Evolutionary conservation across 2,329 filamentous ascomycete genomes (phyloP).

Genomic region (Nemania sp.): DNA sequence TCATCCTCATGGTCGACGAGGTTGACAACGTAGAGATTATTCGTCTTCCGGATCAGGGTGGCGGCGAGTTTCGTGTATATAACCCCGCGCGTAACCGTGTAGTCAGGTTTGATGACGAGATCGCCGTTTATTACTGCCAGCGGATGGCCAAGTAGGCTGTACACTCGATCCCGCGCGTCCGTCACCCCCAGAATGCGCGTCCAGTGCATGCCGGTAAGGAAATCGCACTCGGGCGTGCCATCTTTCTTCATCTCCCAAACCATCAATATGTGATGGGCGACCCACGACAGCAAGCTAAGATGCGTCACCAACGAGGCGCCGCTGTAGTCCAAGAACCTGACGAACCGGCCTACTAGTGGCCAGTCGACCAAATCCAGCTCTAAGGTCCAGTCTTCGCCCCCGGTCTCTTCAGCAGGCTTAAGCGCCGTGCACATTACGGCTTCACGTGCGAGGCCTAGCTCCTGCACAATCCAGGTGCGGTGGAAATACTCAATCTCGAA

Average conservation of each 20-base stretch:
- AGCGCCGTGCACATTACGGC: slow-evolving; percentile 28
- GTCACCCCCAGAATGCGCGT: slow-evolving; percentile 27
- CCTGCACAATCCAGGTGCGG: slow-evolving; percentile 31
- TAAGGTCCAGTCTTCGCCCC: background rate
- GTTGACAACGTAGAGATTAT: slow-evolving; percentile 23
- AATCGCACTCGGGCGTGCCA: slow-evolving; percentile 26
- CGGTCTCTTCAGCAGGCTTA: slow-evolving; percentile 1
- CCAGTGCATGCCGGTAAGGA: slow-evolving; percentile 30
- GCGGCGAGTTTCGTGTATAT: slow-evolving; percentile 21
- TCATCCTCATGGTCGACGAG: slow-evolving; percentile 27
- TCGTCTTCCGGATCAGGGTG: slow-evolving; percentile 23
- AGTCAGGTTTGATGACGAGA: slow-evolving; percentile 20
- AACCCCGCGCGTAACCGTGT: slow-evolving; percentile 24
- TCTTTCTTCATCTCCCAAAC: slow-evolving; percentile 27
- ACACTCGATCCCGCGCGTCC: slow-evolving; percentile 26
- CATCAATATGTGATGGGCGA: slow-evolving; percentile 27
- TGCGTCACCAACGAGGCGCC: slow-evolving; percentile 26
- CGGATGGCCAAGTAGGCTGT: slow-evolving; percentile 21
- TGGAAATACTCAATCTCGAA: slow-evolving; percentile 28
- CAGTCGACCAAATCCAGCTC: slow-evolving; percentile 22
- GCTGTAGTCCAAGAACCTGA: slow-evolving; percentile 18
- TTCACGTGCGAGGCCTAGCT: slow-evolving; percentile 25
- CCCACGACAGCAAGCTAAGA: slow-evolving; percentile 17
- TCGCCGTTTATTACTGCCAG: slow-evolving; percentile 20
- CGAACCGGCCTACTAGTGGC: slow-evolving; percentile 20